phyloP scores from a whole-genome alignment of 2,329 filamentous ascomycete species.

The Seiridium unicorne region DNA sequence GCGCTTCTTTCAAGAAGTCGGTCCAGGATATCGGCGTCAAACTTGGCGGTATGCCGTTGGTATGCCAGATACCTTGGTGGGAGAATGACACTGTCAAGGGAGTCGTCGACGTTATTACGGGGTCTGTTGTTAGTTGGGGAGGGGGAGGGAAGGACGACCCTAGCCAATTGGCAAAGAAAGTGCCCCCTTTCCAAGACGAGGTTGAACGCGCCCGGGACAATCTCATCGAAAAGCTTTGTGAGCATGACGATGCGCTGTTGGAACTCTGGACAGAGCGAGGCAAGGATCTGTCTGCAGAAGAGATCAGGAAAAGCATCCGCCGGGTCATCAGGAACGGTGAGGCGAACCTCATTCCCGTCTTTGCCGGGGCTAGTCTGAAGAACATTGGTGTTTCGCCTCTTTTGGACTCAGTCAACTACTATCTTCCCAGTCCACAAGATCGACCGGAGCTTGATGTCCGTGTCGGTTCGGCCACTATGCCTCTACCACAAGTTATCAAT shows the following conservation, averaged over 20 bases:
- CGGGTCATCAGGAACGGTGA: conserved; percentile 66
- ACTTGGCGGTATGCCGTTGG: conserved; percentile 79
- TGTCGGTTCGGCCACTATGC: conserved; percentile 55
- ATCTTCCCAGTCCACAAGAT: conserved; percentile 80
- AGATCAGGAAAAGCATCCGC: conserved; percentile 73
- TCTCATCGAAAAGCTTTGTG: conserved; percentile 80
- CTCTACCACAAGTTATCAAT: conserved; percentile 37
- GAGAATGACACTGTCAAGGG: conserved; percentile 77
- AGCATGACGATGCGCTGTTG: conserved; percentile 83
- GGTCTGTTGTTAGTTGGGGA: conserved; percentile 72
- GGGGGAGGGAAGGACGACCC: conserved; percentile 35
- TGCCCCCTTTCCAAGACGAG: conserved; percentile 59
- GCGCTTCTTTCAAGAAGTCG: conserved; percentile 78
- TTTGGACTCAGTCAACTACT: conserved; percentile 82
- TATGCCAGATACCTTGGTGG: conserved; percentile 97
- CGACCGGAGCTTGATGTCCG: conserved; percentile 77
- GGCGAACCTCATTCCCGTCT: conserved; percentile 78
- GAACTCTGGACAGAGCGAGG: conserved; percentile 79
- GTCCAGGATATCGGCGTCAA: conserved; percentile 81
- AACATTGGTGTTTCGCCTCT: conserved; percentile 94
- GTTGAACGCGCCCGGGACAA: conserved; percentile 72
- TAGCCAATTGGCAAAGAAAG: conserved; percentile 46
- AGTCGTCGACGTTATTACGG: conserved; percentile 77
- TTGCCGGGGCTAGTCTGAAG: conserved; percentile 87
- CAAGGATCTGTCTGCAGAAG: conserved; percentile 66